Base-by-base conservation (phyloP, 495 filamentous ascomycete species). In the Haplographium delicatum region DNA sequence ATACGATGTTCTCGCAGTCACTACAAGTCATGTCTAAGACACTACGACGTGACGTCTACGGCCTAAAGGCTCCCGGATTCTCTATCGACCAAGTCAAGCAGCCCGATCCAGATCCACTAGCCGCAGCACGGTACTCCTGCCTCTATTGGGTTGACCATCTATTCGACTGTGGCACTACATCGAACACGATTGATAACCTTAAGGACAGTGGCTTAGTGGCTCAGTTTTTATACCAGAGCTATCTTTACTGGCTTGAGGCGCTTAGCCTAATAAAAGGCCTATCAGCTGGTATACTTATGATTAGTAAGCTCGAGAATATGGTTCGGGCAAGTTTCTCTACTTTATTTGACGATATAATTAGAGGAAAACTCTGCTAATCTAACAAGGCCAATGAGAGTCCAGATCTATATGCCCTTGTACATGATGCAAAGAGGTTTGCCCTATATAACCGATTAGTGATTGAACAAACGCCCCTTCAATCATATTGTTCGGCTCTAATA, bases 361-460 rank as follows among this genome's bases (percentile, higher is more conserved):
- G 33, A 35, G 13, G n/a, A 31, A 6, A 35, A 35, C 13, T 16
- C 33, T 35, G 18, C 33, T 35, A 13, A 35, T 35, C 33, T 5
- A 35, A 35, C 11, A 35, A 35, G 33, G 33, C 33, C 13, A n/a
- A 30, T 33, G 31, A 16, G 19, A 42, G 38, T 45, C 28, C 37
- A 11, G 22, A 51, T 30, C 16, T 56, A 15, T 18, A 24, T 19
- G 30, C 28, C 3, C 65, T 69, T 53, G 25, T 70, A 3, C 38
- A 59, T 40, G 66, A 72, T 59, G 61, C 63, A 18, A 56, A 41
- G 43, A 59, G 63, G 13, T 71, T 73, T 50, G 49, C 65, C 23
- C 55, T 63, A 9, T 53, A 56, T 25, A 54, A 59, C 52, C 30
- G 45, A 53, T 39, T 47, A 16, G 27, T 56, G 18, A 50, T 65